phyloP scores from a whole-genome alignment of 2,329 filamentous ascomycete species.

The Lithohypha guttulata region DNA sequence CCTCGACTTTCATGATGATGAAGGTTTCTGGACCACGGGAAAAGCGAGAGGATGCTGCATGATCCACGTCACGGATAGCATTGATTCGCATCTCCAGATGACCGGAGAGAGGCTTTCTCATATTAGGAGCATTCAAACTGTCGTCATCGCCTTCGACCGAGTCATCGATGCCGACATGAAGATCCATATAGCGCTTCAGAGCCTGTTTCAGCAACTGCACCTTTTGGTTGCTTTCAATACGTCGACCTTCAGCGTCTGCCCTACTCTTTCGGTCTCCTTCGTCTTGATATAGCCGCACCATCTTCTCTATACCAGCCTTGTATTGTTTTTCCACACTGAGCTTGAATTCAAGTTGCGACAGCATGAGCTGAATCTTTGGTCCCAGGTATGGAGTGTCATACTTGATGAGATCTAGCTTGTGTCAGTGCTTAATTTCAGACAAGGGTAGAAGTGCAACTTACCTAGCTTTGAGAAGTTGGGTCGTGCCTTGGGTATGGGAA shows the following conservation, averaged over 20 bases:
- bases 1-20: slow-evolving; percentile 92
- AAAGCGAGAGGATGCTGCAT: slow-evolving; percentile 73
- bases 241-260: slow-evolving; percentile 77
- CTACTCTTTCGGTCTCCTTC: slow-evolving; percentile 95
- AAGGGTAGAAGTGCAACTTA: slow-evolving; percentile 36
- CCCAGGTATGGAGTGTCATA: slow-evolving; percentile 93
- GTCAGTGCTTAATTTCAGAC: slow-evolving; percentile 8
- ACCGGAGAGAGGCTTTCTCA: slow-evolving; percentile 90
- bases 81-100: slow-evolving; percentile 78
- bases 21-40: slow-evolving; percentile 88
- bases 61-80: slow-evolving; percentile 87
- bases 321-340: slow-evolving; percentile 98
- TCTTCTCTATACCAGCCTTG: slow-evolving; percentile 97
- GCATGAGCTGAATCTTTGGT: slow-evolving; percentile 95
- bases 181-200: slow-evolving; percentile 89
- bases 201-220: slow-evolving; percentile 92
- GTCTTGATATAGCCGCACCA: slow-evolving; percentile 95
- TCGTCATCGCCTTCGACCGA: slow-evolving; percentile 78
- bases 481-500: slow-evolving; percentile 59
- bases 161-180: slow-evolving; percentile 85
- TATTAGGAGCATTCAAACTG: slow-evolving; percentile 86
- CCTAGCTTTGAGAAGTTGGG: slow-evolving; percentile 95
- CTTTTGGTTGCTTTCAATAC: slow-evolving; percentile 94
- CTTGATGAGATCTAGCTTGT: slow-evolving; percentile 76
- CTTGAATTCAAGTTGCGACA: slow-evolving; percentile 98